A percentile compares a stretch with the other conserved stretches of the same genome.
Conservation (phyloP, 192 early-diverging fungal species). For the Dimargaris verticillata region DNA sequence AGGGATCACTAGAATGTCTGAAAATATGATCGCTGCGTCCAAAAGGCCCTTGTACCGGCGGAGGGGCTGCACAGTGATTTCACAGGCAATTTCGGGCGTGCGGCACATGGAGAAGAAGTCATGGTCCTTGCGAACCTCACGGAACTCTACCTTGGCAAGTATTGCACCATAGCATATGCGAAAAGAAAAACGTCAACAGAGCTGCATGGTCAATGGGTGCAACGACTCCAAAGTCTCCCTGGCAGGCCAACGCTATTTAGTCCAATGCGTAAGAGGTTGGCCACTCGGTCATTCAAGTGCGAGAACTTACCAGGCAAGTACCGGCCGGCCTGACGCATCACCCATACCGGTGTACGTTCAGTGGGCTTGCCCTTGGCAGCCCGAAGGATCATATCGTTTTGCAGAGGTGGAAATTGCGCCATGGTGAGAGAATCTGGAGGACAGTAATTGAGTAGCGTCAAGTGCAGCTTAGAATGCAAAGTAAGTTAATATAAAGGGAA, state of each 20-base stretch:
- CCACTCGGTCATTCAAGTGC: neutral
- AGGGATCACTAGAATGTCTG: conserved; percentile 93
- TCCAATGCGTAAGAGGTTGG: neutral
- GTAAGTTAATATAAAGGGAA: too few relatives aligned
- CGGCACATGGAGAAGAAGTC: conserved; percentile 94
- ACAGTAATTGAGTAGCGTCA: too few relatives aligned
- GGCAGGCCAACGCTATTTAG: too few relatives aligned
- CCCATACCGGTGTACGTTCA: conserved; percentile 82
- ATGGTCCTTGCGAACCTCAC: conserved; percentile 57
- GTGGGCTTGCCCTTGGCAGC: conserved; percentile 63
- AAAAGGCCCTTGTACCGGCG: conserved; percentile 76
- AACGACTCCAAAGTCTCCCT: too few relatives aligned
- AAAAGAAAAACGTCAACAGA: too few relatives aligned
- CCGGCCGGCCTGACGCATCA: conserved; percentile 95
- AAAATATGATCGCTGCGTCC: conserved; percentile 96
- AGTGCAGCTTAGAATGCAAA: too few relatives aligned
- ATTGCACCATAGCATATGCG: too few relatives aligned
- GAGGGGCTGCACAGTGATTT: conserved; percentile 94
- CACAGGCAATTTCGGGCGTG: conserved; percentile 77
- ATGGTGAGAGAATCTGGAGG: conserved; percentile 3
- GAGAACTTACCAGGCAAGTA: conserved; percentile 68
- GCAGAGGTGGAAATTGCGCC: conserved; percentile 59
- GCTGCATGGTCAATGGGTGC: too few relatives aligned
- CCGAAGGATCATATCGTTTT: conserved; percentile 83
- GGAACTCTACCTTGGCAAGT: conserved; percentile 51